Evolutionary conservation across 2,329 filamentous ascomycete species (phyloP), one percentile per base, ranked within the genome.

Genomic region (Cytospora mali): DNA sequence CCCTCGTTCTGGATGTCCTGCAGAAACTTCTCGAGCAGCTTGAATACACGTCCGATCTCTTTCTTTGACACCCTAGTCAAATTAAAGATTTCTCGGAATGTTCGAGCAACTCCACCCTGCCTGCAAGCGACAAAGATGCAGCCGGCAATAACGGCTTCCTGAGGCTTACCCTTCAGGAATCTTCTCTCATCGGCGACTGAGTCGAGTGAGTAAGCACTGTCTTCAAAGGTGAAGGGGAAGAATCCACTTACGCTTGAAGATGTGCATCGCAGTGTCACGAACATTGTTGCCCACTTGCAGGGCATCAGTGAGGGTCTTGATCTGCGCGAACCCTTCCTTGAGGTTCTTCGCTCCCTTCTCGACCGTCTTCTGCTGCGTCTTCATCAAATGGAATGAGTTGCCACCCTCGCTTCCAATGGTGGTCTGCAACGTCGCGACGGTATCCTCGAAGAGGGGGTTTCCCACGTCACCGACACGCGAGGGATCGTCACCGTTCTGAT

Each of bases 111-210:
- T 66, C 88, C 86, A 72, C 92, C 90, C 76, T 97, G 92, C 51
- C 95, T 92, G 75, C 94, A 98, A 48, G 95, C 93, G 70, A 99
- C 94, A 81, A 99, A 98, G 76, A 99, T 95, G 77, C 93, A 97
- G 7, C 93, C 93, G 6, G 95, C 95, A 68, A 98, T 94, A 69
- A 99, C 90, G 61, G 92, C 91, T 70, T 98, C 94, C 73, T 93
- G 90, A 0, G 91, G 90, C 78, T 99, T 99, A 73, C 93, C 93
- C 79, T 97, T 97, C 84, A 98, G 93, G 61, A 93, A 84, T 75
- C 94, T 94, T 72, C 89, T 89, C 76, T 99, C 95, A 70, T 97
- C 93, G 27, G 94, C 91, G 62, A 95, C 63, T 65, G 33, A 9
- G 55, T 46, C 14, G 18, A 27, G 48, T 50, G 35, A 31, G 35